phyloP scores from a whole-genome alignment of 2,329 filamentous ascomycete species.

The Diaporthe destruens region DNA sequence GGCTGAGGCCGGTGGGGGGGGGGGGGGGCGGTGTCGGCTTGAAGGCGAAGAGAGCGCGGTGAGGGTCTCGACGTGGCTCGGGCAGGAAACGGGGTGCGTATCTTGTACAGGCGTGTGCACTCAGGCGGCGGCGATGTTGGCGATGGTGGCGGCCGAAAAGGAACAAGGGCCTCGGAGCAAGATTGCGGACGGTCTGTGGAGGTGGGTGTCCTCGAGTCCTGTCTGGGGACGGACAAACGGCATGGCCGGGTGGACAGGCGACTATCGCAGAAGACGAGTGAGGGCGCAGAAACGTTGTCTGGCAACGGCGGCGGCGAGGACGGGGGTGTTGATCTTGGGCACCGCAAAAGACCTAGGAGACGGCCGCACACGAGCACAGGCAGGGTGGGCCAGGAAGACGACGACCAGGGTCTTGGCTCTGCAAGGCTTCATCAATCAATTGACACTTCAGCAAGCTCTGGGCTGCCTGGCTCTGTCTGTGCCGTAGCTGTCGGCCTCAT shows the following conservation, averaged over 20 bases:
- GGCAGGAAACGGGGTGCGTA: background rate
- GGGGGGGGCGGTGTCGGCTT: background rate
- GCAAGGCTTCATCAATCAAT: background rate
- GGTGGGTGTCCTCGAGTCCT: slow-evolving; percentile 21
- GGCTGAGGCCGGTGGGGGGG: background rate
- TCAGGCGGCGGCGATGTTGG: background rate
- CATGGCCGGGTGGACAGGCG: slow-evolving; percentile 25
- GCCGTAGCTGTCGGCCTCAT: background rate
- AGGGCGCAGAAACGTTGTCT: background rate
- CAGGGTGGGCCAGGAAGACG: background rate
- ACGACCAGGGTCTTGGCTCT: slow-evolving; percentile 4
- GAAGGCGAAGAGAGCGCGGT: too few species aligned
- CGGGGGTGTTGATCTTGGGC: background rate
- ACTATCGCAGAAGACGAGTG: background rate
- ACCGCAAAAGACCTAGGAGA: background rate
- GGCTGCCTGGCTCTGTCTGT: too few species aligned
- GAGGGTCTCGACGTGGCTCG: background rate
- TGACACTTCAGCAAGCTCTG: too few species aligned
- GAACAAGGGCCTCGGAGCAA: slow-evolving; percentile 28
- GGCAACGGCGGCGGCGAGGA: background rate
- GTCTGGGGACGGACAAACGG: slow-evolving; percentile 26
- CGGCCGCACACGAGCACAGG: background rate
- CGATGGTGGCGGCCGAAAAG: slow-evolving; percentile 2
- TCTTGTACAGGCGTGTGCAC: slow-evolving; percentile 13
- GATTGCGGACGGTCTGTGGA: slow-evolving; percentile 4